Evolutionary conservation across 139 green algal genomes (phyloP).

Genomic region (Desmodesmus armatus): DNA sequence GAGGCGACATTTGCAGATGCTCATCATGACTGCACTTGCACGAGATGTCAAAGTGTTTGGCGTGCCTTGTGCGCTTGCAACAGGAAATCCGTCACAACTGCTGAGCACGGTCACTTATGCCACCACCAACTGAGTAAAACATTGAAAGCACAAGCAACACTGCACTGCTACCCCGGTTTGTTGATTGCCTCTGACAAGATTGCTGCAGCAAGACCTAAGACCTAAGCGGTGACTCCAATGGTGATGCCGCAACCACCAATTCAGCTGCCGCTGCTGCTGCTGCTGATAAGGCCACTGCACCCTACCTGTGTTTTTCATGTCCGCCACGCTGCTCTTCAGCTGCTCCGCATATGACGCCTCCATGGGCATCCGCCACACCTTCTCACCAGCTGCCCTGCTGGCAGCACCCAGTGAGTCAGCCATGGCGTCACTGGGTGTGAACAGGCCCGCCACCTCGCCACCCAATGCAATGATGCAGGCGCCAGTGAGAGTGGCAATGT

Average conservation of each 20-base stretch:
- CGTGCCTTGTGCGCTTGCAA: no score
- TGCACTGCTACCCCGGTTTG: background rate
- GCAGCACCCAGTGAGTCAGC: constrained; percentile 60
- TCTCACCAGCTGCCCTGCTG: constrained; percentile 55
- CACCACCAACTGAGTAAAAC: background rate
- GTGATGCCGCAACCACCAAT: background rate
- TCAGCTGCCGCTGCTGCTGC: background rate
- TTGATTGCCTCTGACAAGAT: background rate
- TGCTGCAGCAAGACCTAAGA: background rate
- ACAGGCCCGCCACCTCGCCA: constrained; percentile 79
- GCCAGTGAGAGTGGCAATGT: constrained; percentile 97
- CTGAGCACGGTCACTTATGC: no score
- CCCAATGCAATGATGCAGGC: constrained; percentile 96
- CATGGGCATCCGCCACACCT: constrained; percentile 95
- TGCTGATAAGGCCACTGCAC: constrained; percentile 34
- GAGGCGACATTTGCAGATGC: no score
- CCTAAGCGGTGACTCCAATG: background rate
- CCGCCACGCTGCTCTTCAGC: constrained; percentile 76
- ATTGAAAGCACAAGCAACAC: background rate
- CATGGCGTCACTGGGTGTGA: constrained; percentile 80
- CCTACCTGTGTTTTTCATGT: constrained; percentile 91
- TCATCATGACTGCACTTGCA: no score
- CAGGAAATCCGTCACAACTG: no score
- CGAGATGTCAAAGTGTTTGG: no score
- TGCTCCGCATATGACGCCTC: constrained; percentile 89